Percentiles rank a stretch among this genome's conserved stretches.
phyloP scores from a whole-genome alignment of 2,329 filamentous ascomycete genomes.

The Epichloe gansuensis region DNA sequence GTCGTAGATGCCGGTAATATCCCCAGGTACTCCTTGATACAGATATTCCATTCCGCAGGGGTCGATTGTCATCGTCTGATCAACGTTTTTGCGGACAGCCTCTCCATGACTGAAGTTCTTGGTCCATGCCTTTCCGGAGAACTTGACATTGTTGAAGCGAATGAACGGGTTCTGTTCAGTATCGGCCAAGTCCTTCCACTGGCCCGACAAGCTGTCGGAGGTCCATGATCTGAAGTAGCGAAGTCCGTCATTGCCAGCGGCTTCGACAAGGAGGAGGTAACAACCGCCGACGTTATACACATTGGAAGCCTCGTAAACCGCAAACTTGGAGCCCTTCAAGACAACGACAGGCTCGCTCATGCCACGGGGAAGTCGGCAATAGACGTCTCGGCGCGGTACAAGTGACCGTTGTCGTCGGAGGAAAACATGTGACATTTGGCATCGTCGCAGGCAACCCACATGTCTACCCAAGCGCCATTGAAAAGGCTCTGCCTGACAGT shows the following conservation, averaged over 20 bases:
- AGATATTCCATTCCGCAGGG: conserved; percentile 53
- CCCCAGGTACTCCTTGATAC: conserved; percentile 44
- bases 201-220: conserved; percentile 40
- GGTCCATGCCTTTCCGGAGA: conserved; percentile 43
- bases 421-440: conserved; percentile 57
- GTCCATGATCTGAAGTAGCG: conserved; percentile 59
- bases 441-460: conserved; percentile 50
- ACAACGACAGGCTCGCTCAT: conserved; percentile 43
- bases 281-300: conserved; percentile 48
- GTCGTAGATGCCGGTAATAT: conserved; percentile 30
- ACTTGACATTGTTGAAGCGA: conserved; percentile 44
- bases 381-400: conserved; percentile 53
- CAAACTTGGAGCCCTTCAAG: conserved; percentile 33
- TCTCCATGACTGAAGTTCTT: conserved; percentile 58
- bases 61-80: conserved; percentile 52
- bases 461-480: conserved; percentile 45
- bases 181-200: conserved; percentile 46
- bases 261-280: conserved; percentile 59
- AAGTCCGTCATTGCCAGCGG: conserved; percentile 37
- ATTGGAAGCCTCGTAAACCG: conserved; percentile 55
- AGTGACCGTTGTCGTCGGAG: conserved; percentile 52
- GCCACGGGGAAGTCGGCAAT: conserved; percentile 45
- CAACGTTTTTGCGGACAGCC: conserved; percentile 40
- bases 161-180: conserved; percentile 49
- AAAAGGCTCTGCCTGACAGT: conserved; percentile 31